Evolutionary conservation across 345 rosid genomes (phyloP).

Genomic region (Linum tenue): DNA sequence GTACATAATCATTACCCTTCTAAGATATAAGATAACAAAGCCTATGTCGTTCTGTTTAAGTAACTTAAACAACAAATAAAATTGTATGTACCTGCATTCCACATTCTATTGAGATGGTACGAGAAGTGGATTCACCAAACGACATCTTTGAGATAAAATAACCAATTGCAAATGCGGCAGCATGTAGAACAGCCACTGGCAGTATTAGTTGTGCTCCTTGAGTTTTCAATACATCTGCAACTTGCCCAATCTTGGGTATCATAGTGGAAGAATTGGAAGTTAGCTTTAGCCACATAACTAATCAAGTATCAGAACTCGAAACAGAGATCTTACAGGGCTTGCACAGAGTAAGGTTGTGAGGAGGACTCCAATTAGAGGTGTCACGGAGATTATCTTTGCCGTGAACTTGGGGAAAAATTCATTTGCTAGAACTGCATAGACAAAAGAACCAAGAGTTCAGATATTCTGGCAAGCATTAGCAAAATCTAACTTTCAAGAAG

Average conservation of each 20-base stretch:
- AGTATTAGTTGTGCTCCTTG: constrained; percentile 81
- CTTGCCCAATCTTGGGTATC: constrained; percentile 75
- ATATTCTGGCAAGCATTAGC: not conserved
- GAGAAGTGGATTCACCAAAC: constrained; percentile 94
- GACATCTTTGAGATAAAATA: constrained; percentile 72
- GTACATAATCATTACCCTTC: too few relatives aligned
- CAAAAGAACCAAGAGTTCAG: constrained; percentile 8
- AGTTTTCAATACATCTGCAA: constrained; percentile 72
- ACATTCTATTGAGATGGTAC: constrained; percentile 93
- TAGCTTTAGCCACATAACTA: constrained; percentile 6
- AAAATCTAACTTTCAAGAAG: constrained; percentile 7
- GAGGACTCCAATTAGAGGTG: constrained; percentile 88
- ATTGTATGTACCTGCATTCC: constrained; percentile 71
- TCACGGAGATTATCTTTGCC: constrained; percentile 61
- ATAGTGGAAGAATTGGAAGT: constrained; percentile 1
- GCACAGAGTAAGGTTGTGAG: constrained; percentile 93
- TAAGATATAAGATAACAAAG: too few relatives aligned
- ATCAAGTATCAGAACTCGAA: not conserved
- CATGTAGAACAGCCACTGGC: constrained; percentile 81
- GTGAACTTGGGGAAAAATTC: constrained; percentile 93
- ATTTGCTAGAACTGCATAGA: constrained; percentile 61
- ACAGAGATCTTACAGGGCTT: constrained; percentile 65
- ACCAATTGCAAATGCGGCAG: constrained; percentile 75
- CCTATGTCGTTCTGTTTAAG: not conserved
- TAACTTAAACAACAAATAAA: not conserved